Percentiles rank a stretch among this genome's conserved stretches.
Evolutionary conservation across 495 filamentous ascomycete species (phyloP).

Genomic region (Ramalina peruviana): DNA sequence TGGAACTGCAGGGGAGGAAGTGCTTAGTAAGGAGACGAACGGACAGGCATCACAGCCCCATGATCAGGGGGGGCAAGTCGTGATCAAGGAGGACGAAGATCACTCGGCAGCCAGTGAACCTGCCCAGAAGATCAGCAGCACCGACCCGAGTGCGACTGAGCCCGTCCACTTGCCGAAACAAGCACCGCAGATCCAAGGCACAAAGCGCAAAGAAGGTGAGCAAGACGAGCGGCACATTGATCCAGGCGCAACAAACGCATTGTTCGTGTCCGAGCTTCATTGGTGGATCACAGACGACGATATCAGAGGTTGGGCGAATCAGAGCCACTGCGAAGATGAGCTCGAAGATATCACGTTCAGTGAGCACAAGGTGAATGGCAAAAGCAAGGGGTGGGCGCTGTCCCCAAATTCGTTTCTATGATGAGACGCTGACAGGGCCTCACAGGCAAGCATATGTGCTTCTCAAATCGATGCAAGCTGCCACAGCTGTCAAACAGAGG

Average conservation of each 20-base stretch:
- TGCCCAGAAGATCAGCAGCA: conserved; percentile 36
- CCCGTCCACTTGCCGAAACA: conserved; percentile 31
- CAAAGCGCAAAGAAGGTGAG: conserved; percentile 58
- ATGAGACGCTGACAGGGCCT: conserved; percentile 2
- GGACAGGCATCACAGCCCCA: conserved; percentile 17
- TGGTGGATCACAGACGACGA: conserved; percentile 98
- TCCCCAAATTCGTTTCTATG: neutral
- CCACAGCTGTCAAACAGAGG: conserved; percentile 70
- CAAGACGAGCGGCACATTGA: conserved; percentile 67
- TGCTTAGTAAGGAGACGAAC: neutral
- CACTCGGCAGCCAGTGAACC: conserved; percentile 18
- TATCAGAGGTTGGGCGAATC: conserved; percentile 72
- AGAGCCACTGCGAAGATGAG: conserved; percentile 64
- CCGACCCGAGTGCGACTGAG: conserved; percentile 27
- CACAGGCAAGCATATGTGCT: conserved; percentile 80
- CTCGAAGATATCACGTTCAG: conserved; percentile 90
- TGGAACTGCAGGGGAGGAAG: neutral
- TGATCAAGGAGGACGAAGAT: conserved; percentile 28
- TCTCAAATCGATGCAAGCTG: conserved; percentile 70
- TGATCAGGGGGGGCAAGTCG: conserved; percentile 18
- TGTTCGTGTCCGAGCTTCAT: conserved; percentile 75
- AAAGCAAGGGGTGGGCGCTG: conserved; percentile 76
- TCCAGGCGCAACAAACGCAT: conserved; percentile 65
- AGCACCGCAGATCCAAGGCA: conserved; percentile 43
- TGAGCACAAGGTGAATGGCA: conserved; percentile 97